phyloP scores from a whole-genome alignment of 225 moss, liverwort and hornwort species.

The Straminergon stramineum region DNA sequence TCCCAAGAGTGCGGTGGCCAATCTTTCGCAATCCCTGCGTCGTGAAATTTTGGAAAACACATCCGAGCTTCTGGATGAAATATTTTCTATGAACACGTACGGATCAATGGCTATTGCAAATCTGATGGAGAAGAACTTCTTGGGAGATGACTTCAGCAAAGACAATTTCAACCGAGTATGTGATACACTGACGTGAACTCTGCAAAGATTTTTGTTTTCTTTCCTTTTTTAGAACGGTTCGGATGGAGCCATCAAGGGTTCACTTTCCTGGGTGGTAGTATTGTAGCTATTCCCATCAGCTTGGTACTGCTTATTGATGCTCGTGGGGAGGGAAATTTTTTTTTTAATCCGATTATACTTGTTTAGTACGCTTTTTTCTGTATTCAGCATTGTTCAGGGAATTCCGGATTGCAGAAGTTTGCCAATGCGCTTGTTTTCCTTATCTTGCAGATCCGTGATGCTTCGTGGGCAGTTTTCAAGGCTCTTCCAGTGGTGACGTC shows the following conservation, averaged over 20 bases:
- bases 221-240: background rate
- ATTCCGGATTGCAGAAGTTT: background rate
- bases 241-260: background rate
- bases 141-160: constrained; percentile 60
- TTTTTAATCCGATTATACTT: background rate
- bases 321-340: background rate
- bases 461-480: constrained; percentile 70
- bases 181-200: background rate
- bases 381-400: background rate
- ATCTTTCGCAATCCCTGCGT: constrained; percentile 46
- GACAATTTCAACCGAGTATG: constrained; percentile 59
- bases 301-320: background rate
- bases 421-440: background rate
- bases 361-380: background rate
- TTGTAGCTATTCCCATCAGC: background rate
- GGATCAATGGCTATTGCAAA: constrained; percentile 60
- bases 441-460: constrained; percentile 51
- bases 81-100: constrained; percentile 60
- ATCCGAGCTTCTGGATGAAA: constrained; percentile 45
- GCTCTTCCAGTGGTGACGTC: constrained; percentile 68
- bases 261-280: background rate
- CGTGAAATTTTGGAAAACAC: constrained; percentile 58
- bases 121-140: constrained; percentile 64
- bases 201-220: background rate
- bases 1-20: constrained; percentile 51